Base-by-base conservation (phyloP, 2,329 filamentous ascomycete genomes). In the Mariannaea sp. region DNA sequence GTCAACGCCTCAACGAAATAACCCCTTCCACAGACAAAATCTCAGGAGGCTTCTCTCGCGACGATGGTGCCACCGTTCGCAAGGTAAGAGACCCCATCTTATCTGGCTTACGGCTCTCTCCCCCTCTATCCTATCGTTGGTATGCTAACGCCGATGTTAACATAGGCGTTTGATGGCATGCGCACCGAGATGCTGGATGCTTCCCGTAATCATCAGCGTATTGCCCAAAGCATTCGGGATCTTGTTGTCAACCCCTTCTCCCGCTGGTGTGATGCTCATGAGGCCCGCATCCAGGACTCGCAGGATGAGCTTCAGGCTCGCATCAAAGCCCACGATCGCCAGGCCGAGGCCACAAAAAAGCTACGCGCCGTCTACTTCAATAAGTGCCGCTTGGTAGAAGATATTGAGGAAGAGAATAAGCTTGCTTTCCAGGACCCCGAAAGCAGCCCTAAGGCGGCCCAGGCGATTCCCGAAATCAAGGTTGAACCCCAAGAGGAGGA, bases 381-480 rank as follows among this genome's bases (percentile, higher is more conserved):
- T 80, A 99, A 97, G 76, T 99, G 94, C 71, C 88, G 95, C 43
- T 79, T 97, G 57, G 88, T 97, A 6, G 95, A 99, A 71, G 94
- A 99, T 70, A 77, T 97, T 56, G 94, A 99, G 71, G 94, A 99
- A 74, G 95, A 99, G 78, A 96, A 97, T 73, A 97, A 99, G 75
- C 82, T 99, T 49, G 94, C 92, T 32, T 99, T 99, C 74, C 92
- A 96, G 72, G 91, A 92, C 61, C 91, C 92, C 2, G 83, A 87
- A 65, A 78, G 72, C 27, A 92, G 88, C 71, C 87, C 89, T 3
- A 79, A 85, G 70, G 70, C 78, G 35, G 66, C 65, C 54, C 80
- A 83, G 49, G 72, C 74, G 29, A 88, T 91, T 33, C 89, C 90
- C 38, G 92, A 92, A 69, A 96, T 99, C 73, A 95, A 97, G 72